These are phyloP conservation scores for Camelina hispida DNA, from an alignment of 345 rosid genomes.

Conservation along the genomic window DNA sequence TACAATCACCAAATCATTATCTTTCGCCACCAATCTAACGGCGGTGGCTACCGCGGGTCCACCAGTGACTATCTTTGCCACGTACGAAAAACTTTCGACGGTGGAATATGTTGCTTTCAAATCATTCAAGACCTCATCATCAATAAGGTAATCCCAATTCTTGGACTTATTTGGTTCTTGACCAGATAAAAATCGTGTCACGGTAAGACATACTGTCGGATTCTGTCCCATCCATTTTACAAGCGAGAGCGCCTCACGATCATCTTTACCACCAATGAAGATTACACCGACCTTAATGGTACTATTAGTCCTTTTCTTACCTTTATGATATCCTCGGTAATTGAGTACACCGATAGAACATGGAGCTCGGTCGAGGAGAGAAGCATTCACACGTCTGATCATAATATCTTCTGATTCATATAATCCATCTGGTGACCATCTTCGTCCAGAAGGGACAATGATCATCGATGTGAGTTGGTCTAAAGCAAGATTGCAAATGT, in stretches of 20 bases:
- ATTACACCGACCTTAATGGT: conserved; percentile 42
- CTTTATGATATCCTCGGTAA: conserved; percentile 30
- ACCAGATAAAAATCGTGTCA: conserved; percentile 37
- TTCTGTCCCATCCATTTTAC: conserved; percentile 56
- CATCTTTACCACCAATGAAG: conserved; percentile 71
- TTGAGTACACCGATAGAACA: conserved; percentile 43
- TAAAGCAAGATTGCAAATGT: conserved; percentile 54
- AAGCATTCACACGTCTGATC: conserved; percentile 37
- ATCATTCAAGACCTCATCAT: conserved; percentile 46
- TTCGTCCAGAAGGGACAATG: conserved; percentile 55
- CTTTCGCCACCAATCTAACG: conserved; percentile 44
- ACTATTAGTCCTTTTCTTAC: background rate
- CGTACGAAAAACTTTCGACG: conserved; percentile 19
- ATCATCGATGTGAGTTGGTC: conserved; percentile 51
- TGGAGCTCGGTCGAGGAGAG: conserved; percentile 40
- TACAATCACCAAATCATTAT: conserved; percentile 52
- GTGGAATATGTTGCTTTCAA: conserved; percentile 17
- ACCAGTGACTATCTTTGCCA: conserved; percentile 42
- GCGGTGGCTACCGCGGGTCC: conserved; percentile 50
- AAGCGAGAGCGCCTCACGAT: conserved; percentile 57
- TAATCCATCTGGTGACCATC: conserved; percentile 49
- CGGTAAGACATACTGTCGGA: conserved; percentile 40
- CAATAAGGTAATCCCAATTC: conserved; percentile 50
- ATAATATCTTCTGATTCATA: conserved; percentile 38
- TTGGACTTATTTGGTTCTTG: background rate